A percentile compares a stretch with the other conserved stretches of the same genome.
These are phyloP conservation scores for Platanthera zijinensis DNA, from an alignment of 106 monocot genomes.

Conservation along the genomic window DNA sequence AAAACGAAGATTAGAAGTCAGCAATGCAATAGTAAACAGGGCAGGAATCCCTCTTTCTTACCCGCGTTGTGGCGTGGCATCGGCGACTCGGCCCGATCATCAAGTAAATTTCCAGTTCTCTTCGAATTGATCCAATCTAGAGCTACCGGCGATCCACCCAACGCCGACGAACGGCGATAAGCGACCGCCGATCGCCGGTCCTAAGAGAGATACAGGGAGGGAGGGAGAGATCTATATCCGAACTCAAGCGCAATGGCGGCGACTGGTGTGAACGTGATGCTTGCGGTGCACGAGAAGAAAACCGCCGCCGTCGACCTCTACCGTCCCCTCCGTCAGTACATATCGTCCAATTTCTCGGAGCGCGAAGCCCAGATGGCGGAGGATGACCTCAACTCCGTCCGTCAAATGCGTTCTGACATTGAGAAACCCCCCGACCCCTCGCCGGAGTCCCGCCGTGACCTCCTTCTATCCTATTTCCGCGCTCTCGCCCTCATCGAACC, in stretches of 20 bases:
- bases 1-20: no score
- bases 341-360: constrained; percentile 62
- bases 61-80: no score
- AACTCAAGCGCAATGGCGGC: not conserved
- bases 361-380: constrained; percentile 51
- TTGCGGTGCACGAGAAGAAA: constrained; percentile 68
- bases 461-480: constrained; percentile 53
- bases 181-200: not conserved
- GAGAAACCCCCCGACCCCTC: constrained; percentile 24
- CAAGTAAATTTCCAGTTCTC: no score
- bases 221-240: not conserved
- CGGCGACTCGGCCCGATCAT: no score
- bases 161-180: not conserved
- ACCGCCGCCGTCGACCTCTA: constrained; percentile 39
- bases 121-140: no score
- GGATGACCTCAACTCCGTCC: constrained; percentile 52
- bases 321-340: constrained; percentile 40
- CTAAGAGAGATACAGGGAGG: not conserved
- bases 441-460: constrained; percentile 43
- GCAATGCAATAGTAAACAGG: no score
- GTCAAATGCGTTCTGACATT: constrained; percentile 35
- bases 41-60: no score
- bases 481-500: constrained; percentile 52
- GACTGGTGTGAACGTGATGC: constrained; percentile 33
- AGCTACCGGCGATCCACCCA: not conserved